Percentiles rank a stretch among this genome's conserved stretches.
Evolutionary conservation across 345 rosid species (phyloP).

Genomic region (Brassica juncea): DNA sequence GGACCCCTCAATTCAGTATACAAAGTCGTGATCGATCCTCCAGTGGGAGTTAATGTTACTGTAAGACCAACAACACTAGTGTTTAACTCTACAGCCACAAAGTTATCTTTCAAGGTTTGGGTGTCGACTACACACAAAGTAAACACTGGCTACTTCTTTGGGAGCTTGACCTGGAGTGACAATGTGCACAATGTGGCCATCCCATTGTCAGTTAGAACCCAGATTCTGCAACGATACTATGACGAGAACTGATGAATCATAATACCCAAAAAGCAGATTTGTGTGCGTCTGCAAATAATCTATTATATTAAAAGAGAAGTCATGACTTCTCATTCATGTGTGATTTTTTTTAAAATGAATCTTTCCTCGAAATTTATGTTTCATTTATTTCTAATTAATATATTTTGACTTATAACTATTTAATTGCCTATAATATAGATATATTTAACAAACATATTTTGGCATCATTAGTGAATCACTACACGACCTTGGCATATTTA

Average conservation of each 20-base stretch:
- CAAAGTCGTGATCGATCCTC: constrained; percentile 32
- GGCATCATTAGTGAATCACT: too few relatives aligned
- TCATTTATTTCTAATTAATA: too few relatives aligned
- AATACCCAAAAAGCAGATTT: neutral
- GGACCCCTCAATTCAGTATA: constrained; percentile 45
- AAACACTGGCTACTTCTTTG: constrained; percentile 48
- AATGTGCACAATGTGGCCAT: constrained; percentile 22
- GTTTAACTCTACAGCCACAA: constrained; percentile 29
- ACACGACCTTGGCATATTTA: too few relatives aligned
- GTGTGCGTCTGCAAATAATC: neutral
- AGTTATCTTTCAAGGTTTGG: constrained; percentile 24
- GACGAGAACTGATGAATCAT: neutral
- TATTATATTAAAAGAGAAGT: too few relatives aligned
- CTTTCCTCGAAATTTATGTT: too few relatives aligned
- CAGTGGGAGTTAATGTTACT: constrained; percentile 25
- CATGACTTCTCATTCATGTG: too few relatives aligned
- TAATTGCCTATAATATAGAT: too few relatives aligned
- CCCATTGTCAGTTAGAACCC: constrained; percentile 17
- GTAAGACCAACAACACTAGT: constrained; percentile 33
- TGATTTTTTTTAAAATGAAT: too few relatives aligned
- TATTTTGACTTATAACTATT: too few relatives aligned
- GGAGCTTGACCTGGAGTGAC: constrained; percentile 50
- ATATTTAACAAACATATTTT: too few relatives aligned
- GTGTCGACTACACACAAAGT: constrained; percentile 33
- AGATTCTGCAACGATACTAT: constrained; percentile 9